Percentiles rank a stretch among this genome's conserved stretches.
Evolutionary conservation across 148 eudicot species (phyloP).

Genomic region (Polygonum aviculare): DNA sequence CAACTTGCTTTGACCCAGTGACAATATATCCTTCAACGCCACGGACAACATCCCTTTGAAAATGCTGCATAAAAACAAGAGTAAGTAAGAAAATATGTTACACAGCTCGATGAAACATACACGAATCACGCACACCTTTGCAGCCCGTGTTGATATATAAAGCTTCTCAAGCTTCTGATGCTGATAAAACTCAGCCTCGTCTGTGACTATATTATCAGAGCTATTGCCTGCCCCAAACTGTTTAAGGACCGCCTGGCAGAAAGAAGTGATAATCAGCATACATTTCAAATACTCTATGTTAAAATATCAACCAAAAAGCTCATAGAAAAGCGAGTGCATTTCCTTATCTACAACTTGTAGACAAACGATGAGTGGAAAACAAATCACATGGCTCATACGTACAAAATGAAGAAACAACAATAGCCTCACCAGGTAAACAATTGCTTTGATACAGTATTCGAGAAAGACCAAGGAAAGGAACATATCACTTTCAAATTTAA

Average conservation of each 20-base stretch:
- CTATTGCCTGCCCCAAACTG: constrained; percentile 89
- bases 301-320: background rate
- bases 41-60: constrained; percentile 95
- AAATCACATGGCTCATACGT: background rate
- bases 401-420: background rate
- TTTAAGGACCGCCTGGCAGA: constrained; percentile 77
- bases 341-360: background rate
- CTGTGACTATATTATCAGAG: constrained; percentile 61
- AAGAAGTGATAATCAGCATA: constrained; percentile 10
- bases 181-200: constrained; percentile 72
- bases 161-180: constrained; percentile 97
- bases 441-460: background rate
- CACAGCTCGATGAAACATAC: constrained; percentile 8
- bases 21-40: constrained; percentile 98
- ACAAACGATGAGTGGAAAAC: background rate
- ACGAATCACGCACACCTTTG: constrained; percentile 46
- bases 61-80: constrained; percentile 51
- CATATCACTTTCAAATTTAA: background rate
- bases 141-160: constrained; percentile 89
- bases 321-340: background rate
- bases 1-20: constrained; percentile 95
- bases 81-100: background rate
- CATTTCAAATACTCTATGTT: background rate
- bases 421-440: background rate
- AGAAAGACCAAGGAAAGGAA: background rate